These are phyloP conservation scores for Aspergillus diversus DNA, from an alignment of 495 filamentous ascomycete species.

Conservation along the genomic window DNA sequence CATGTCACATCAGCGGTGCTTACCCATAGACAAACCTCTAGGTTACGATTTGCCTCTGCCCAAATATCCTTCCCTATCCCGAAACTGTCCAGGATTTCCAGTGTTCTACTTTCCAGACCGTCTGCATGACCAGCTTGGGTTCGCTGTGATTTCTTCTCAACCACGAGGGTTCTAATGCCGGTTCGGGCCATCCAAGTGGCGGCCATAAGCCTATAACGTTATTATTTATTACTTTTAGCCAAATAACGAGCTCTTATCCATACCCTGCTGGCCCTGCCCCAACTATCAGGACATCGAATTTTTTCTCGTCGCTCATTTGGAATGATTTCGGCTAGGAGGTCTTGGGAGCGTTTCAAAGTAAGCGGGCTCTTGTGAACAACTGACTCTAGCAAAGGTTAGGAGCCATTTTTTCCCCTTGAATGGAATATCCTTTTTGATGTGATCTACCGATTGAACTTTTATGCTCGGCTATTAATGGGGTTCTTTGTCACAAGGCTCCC, in stretches of 20 bases:
- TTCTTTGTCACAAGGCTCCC: no score
- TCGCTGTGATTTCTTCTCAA: conserved; percentile 51
- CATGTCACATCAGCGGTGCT: background rate
- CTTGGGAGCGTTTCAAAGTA: no score
- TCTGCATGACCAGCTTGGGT: conserved; percentile 20
- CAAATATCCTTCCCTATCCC: conserved; percentile 58
- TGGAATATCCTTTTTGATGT: no score
- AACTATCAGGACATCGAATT: conserved; percentile 18
- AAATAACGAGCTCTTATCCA: background rate
- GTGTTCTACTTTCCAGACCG: conserved; percentile 35
- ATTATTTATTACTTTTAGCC: conserved; percentile 1
- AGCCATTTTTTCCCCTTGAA: no score
- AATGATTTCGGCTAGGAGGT: background rate
- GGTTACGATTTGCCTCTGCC: conserved; percentile 59
- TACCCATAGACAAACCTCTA: conserved; percentile 37
- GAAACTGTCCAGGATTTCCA: conserved; percentile 66
- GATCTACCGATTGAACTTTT: no score
- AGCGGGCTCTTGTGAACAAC: background rate
- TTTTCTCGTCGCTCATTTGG: background rate
- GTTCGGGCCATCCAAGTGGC: conserved; percentile 60
- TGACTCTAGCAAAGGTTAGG: background rate
- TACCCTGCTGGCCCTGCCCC: conserved; percentile 22
- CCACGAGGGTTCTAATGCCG: conserved; percentile 54
- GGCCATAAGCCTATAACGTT: conserved; percentile 47
- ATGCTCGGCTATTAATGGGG: no score